Evolutionary conservation across 805 yeast species (phyloP).

Genomic region (Yarrowia divulgata): DNA sequence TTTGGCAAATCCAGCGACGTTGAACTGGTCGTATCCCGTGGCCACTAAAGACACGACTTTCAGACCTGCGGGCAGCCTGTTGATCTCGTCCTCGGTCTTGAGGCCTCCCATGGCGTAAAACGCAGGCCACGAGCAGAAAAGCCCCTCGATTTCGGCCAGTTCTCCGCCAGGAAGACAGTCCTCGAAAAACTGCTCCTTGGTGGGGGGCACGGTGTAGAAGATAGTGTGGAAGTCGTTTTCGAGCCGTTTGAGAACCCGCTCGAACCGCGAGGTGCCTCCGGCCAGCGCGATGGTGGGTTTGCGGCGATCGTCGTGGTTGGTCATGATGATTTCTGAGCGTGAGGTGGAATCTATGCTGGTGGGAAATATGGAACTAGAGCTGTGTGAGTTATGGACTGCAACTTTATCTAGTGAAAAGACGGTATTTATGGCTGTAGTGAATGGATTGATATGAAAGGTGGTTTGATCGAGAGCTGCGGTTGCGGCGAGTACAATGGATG

Average conservation of each 20-base stretch:
- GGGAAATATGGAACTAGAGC: no score
- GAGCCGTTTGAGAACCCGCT: background rate
- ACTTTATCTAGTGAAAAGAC: no score
- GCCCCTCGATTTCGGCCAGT: conserved; percentile 57
- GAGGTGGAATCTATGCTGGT: no score
- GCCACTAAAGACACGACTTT: conserved; percentile 63
- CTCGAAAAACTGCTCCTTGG: conserved; percentile 52
- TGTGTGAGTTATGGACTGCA: no score
- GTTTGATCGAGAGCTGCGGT: no score
- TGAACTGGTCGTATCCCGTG: conserved; percentile 66
- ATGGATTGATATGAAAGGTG: no score
- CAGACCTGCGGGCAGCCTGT: conserved; percentile 57
- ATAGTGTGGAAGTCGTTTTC: conserved; percentile 38
- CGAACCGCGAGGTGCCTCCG: conserved; percentile 20
- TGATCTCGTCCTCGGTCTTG: conserved; percentile 50
- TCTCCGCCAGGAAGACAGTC: conserved; percentile 52
- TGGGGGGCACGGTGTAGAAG: conserved; percentile 40
- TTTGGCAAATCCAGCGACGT: conserved; percentile 54
- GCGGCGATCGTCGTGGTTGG: no score
- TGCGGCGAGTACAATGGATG: no score
- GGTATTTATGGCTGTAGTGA: no score
- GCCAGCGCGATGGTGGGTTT: conserved; percentile 13
- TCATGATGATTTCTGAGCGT: no score
- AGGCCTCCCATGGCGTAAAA: conserved; percentile 49
- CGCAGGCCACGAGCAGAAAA: conserved; percentile 64